Conservation (phyloP, 768 basidiomycete genomes). For the Glaciozyma antarctica region DNA sequence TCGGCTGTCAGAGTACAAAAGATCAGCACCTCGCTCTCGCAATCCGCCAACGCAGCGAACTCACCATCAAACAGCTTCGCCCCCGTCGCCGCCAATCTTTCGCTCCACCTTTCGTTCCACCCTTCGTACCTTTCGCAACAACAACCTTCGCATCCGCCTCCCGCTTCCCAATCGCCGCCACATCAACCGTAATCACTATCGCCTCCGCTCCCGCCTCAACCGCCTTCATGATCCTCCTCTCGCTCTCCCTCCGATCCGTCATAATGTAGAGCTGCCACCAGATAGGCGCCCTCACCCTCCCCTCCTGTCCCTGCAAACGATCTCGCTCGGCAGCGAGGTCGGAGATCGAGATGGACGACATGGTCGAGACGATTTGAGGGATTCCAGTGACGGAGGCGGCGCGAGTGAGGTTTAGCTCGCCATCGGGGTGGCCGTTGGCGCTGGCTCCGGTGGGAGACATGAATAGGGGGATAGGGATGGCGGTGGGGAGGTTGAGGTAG, state of each 20-base stretch:
- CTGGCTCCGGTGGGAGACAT: conserved; percentile 74
- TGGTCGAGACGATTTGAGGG: conserved; percentile 54
- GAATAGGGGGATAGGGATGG: conserved; percentile 77
- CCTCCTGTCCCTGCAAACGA: not conserved
- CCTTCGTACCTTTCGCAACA: not conserved
- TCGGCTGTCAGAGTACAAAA: not conserved
- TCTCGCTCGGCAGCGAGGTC: conserved; percentile 32
- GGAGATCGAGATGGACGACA: conserved; percentile 40
- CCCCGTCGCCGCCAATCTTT: not conserved
- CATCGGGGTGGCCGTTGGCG: conserved; percentile 74
- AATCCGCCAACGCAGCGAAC: not conserved
- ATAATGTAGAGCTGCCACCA: conserved; percentile 12
- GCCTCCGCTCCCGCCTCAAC: conserved; percentile 31
- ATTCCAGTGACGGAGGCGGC: conserved; percentile 58
- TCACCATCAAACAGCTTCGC: not conserved
- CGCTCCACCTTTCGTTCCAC: not conserved
- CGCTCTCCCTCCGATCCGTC: conserved; percentile 19
- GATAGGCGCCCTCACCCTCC: not conserved
- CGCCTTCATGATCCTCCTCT: conserved; percentile 36
- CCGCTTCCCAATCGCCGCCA: conserved; percentile 30
- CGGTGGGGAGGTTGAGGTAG: conserved; percentile 67
- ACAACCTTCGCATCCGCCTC: conserved; percentile 11
- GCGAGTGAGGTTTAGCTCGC: conserved; percentile 70
- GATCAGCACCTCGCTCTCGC: not conserved
- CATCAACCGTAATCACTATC: conserved; percentile 39